phyloP scores from a whole-genome alignment of 257 asterid species.

The Salvia miltiorrhiza region DNA sequence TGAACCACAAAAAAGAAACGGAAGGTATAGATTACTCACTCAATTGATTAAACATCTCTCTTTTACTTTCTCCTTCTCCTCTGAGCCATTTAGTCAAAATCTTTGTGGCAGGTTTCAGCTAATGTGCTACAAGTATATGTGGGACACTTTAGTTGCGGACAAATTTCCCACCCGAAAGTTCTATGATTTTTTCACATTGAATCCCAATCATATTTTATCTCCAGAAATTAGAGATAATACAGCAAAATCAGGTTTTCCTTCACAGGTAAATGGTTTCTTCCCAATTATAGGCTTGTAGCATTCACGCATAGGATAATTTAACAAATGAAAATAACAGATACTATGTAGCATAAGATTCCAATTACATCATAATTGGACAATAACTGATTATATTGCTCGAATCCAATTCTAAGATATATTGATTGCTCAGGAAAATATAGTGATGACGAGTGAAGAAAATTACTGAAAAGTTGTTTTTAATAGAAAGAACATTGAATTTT shows the following conservation, averaged over 20 bases:
- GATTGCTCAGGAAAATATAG: neutral
- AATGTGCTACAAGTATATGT: slow-evolving; percentile 88
- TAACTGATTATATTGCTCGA: neutral
- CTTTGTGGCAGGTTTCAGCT: slow-evolving; percentile 71
- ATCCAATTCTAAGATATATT: neutral
- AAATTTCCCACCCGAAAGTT: slow-evolving; percentile 57
- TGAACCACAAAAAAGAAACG: slow-evolving; percentile 85
- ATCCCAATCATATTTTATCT: slow-evolving; percentile 57
- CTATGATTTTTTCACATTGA: slow-evolving; percentile 71
- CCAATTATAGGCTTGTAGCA: slow-evolving; percentile 2
- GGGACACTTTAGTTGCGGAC: slow-evolving; percentile 74
- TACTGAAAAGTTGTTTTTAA: neutral
- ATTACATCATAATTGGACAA: neutral
- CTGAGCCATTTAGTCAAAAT: slow-evolving; percentile 14
- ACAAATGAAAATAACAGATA: neutral
- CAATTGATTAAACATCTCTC: slow-evolving; percentile 12
- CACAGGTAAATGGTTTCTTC: slow-evolving; percentile 47
- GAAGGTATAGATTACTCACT: slow-evolving; percentile 48
- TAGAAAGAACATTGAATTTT: neutral
- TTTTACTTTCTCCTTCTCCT: neutral
- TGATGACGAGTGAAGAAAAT: neutral
- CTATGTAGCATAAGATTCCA: neutral
- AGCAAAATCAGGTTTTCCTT: slow-evolving; percentile 63
- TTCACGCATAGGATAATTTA: neutral
- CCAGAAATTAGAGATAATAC: slow-evolving; percentile 53